Evolutionary conservation across 306 rosid species (phyloP), one percentile per base, ranked within the genome.

Genomic region (Lablab purpureus): DNA sequence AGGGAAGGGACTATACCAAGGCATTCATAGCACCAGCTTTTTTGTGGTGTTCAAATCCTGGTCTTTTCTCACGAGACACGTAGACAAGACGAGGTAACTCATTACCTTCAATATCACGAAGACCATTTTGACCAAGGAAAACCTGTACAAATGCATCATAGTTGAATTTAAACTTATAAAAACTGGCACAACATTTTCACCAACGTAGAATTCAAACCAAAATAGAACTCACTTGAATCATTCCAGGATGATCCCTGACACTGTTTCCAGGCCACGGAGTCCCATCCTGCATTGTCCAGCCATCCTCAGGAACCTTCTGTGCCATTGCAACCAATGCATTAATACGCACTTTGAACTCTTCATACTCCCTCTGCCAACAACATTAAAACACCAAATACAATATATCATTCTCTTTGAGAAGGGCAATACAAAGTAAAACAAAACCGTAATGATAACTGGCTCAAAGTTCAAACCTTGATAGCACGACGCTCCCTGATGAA

Each of bases 251-350:
- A 85, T 94, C 98, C 69, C 91, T 85, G 34, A 94, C 97, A 81
- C 83, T 87, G 84, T 94, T 94, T 58, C 98, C 98, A 2, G 98
- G 98, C 98, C 98, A 94, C 30, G 94, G 94, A 84, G 97, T 91
- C 74, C 97, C 98, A 62, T 94, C 98, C 83, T 94, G 98, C 98
- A 94, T 94, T 54, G 98, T 94, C 98, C 98, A 94, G 4, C 98
- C 98, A 25, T 94, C 98, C 84, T 94, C 98, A 0, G 98, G 98
- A 79, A 90, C 97, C 86, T 94, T 94, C 49, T 85, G 92, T 21
- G 98, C 89, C 81, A 86, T 90, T 52, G 98, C 90, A 62, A 94
- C 98, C 79, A 94, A 74, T 30, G 90, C 88, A 67, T 94, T 94
- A 54, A 94, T 87, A 70, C 92, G 86, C 79, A 94, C 97, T 88